Conservation (phyloP, 306 rosid genomes). For the Castanospermum australe region DNA sequence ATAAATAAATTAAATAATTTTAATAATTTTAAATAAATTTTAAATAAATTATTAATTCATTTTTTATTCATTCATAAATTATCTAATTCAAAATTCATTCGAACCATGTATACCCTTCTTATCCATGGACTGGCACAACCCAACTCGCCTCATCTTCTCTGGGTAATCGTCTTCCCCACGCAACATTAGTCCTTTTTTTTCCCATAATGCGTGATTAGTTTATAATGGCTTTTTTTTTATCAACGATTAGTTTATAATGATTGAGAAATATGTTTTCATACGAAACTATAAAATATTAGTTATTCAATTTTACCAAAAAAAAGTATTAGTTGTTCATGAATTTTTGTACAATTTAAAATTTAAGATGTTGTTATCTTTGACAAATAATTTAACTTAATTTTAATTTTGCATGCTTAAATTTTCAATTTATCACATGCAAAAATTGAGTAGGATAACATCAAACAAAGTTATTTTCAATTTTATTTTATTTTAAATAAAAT, state of each 20-base stretch:
- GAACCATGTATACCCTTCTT: too few relatives aligned
- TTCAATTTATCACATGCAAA: background rate
- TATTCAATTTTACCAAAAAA: too few relatives aligned
- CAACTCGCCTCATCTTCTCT: background rate
- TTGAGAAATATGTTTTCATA: background rate
- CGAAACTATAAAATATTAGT: background rate
- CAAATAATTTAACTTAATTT: background rate
- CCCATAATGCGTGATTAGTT: background rate
- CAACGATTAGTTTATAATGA: too few relatives aligned
- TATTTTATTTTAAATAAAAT: too few relatives aligned
- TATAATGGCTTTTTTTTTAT: too few relatives aligned
- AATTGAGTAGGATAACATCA: background rate
- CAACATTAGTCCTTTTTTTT: too few relatives aligned
- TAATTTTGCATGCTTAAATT: background rate
- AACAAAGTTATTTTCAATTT: background rate
- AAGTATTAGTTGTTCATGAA: background rate
- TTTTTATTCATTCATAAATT: too few relatives aligned
- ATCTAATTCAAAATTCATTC: too few relatives aligned
- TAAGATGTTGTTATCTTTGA: background rate
- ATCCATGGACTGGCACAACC: background rate
- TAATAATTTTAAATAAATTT: too few relatives aligned
- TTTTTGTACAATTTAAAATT: background rate
- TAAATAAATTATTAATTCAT: too few relatives aligned
- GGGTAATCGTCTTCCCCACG: background rate
- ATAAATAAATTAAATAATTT: too few relatives aligned